Evolutionary conservation across 345 rosid genomes (phyloP).

Genomic region (Salix purpurea): DNA sequence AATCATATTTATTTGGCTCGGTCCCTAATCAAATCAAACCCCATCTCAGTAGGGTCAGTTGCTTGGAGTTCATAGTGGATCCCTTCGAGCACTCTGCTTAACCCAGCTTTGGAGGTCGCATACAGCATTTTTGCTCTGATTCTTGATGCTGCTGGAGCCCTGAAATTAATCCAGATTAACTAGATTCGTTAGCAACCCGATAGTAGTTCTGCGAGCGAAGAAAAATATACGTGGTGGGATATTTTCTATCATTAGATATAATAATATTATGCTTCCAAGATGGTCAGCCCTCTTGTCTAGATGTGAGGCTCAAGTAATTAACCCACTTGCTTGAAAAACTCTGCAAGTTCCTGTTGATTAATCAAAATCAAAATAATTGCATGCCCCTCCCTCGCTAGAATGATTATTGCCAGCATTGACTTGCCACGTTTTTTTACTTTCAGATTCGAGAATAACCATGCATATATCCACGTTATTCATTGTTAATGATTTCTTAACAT

Average conservation of each 20-base stretch:
- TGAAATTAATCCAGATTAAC: conserved; percentile 10
- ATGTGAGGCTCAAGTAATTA: neutral
- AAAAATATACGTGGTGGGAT: neutral
- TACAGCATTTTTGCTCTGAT: conserved; percentile 84
- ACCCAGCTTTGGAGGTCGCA: conserved; percentile 82
- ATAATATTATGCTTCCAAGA: conserved; percentile 4
- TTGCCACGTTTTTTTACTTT: neutral
- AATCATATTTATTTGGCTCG: conserved; percentile 51
- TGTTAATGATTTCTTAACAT: neutral
- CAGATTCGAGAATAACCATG: neutral
- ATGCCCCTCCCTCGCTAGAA: too few relatives aligned
- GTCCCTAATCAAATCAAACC: conserved; percentile 73
- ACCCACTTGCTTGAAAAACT: neutral
- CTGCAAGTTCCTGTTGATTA: neutral
- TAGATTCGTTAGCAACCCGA: neutral
- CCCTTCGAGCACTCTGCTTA: conserved; percentile 85
- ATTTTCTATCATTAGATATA: neutral
- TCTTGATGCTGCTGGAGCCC: conserved; percentile 83
- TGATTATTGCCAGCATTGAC: neutral
- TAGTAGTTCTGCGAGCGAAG: neutral
- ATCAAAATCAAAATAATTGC: neutral
- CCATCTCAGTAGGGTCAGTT: conserved; percentile 95
- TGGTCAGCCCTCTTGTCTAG: neutral
- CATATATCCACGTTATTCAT: neutral
- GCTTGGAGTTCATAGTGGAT: conserved; percentile 93